Evolutionary conservation across 2,329 filamentous ascomycete species (phyloP).

Genomic region (Pezicula radicicola): DNA sequence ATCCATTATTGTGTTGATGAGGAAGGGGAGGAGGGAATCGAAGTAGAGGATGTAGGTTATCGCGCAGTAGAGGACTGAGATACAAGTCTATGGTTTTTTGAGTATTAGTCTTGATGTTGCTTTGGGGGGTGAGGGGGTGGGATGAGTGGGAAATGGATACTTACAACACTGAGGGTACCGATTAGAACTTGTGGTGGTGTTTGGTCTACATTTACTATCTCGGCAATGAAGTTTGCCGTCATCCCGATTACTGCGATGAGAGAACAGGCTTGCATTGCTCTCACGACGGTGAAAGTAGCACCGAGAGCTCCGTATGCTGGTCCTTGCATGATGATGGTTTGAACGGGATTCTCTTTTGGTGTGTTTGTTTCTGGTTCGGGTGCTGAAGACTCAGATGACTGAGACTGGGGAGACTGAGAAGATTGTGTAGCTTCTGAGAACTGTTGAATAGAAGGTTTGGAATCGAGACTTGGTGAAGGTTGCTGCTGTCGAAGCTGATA

Average conservation of each 20-base stretch:
- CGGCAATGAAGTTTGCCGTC: conserved; percentile 75
- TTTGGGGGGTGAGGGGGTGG: neutral
- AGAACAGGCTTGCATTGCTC: conserved; percentile 66
- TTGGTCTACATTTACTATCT: conserved; percentile 65
- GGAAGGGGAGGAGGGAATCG: conserved; percentile 72
- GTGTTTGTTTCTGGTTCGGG: neutral
- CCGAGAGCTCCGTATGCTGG: conserved; percentile 61
- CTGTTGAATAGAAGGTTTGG: neutral
- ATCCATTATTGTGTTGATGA: conserved; percentile 66
- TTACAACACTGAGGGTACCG: conserved; percentile 75
- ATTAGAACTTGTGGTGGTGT: conserved; percentile 71
- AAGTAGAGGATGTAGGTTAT: conserved; percentile 81
- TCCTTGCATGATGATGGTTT: conserved; percentile 19
- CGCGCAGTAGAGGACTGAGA: conserved; percentile 74
- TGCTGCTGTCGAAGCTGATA: neutral
- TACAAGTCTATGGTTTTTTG: conserved; percentile 58
- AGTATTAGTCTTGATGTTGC: conserved; percentile 7
- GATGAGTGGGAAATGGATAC: conserved; percentile 31
- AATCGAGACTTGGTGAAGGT: neutral
- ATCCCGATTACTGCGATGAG: conserved; percentile 79
- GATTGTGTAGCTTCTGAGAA: neutral
- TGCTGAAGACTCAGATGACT: neutral
- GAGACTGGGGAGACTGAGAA: neutral
- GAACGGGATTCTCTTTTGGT: neutral
- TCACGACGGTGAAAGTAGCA: conserved; percentile 72